Evolutionary conservation across 2,329 filamentous ascomycete genomes (phyloP).

Genomic region (Colletotrichum destructivum): DNA sequence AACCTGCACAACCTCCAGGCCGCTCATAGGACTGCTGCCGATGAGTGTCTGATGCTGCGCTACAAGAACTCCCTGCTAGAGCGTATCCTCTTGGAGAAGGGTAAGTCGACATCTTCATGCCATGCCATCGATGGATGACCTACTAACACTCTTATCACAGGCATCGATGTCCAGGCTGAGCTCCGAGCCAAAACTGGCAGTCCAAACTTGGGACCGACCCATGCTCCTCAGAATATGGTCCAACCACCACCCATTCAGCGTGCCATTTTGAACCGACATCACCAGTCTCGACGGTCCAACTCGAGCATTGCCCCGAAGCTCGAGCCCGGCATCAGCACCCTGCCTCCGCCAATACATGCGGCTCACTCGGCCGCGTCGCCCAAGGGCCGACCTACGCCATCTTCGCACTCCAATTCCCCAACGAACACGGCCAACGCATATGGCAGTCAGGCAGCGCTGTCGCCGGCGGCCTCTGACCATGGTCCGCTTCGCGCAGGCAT

Average conservation of each 20-base stretch:
- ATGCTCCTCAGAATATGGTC: slow-evolving; percentile 77
- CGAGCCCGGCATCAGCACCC: slow-evolving; percentile 66
- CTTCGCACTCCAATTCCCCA: slow-evolving; percentile 79
- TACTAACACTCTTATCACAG: slow-evolving; percentile 58
- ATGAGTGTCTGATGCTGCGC: slow-evolving; percentile 97
- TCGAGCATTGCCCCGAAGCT: slow-evolving; percentile 83
- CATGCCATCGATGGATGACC: neutral
- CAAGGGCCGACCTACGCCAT: slow-evolving; percentile 84
- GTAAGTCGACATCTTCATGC: slow-evolving; percentile 59
- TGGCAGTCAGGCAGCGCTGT: slow-evolving; percentile 55
- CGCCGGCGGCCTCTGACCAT: slow-evolving; percentile 65
- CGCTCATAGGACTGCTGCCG: slow-evolving; percentile 92
- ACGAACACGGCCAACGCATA: slow-evolving; percentile 63
- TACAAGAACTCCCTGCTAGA: slow-evolving; percentile 99
- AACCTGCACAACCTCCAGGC: slow-evolving; percentile 93
- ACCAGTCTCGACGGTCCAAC: slow-evolving; percentile 79
- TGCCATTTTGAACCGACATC: slow-evolving; percentile 85
- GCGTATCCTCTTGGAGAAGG: slow-evolving; percentile 95
- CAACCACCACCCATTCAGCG: slow-evolving; percentile 85
- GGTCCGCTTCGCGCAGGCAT: slow-evolving; percentile 61
- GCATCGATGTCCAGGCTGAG: slow-evolving; percentile 97
- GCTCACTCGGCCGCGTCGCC: slow-evolving; percentile 73
- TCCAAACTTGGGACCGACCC: slow-evolving; percentile 81
- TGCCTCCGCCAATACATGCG: slow-evolving; percentile 62
- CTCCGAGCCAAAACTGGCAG: slow-evolving; percentile 93